Conservation (phyloP, 2,329 filamentous ascomycete genomes). For the Malbranchea cinnamomea region DNA sequence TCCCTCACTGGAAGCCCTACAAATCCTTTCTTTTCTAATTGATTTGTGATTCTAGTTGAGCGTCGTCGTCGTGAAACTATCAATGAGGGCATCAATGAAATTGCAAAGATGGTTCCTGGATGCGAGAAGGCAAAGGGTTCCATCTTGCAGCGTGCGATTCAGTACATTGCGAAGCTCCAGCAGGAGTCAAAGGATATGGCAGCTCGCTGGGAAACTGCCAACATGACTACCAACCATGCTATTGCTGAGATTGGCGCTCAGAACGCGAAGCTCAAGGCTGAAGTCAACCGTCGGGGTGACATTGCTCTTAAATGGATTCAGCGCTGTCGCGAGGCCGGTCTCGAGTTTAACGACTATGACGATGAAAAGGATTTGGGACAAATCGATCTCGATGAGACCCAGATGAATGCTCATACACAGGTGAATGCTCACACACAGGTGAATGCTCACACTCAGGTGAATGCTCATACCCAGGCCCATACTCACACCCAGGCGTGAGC, state of each 20-base stretch:
- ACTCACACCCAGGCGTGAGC: too few relatives aligned
- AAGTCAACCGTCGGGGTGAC: conserved; percentile 75
- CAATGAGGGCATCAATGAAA: conserved; percentile 96
- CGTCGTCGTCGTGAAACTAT: conserved; percentile 93
- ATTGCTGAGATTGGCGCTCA: conserved; percentile 79
- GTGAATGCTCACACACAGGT: too few relatives aligned
- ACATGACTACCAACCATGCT: conserved; percentile 30
- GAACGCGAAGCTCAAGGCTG: conserved; percentile 88
- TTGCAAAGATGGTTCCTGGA: conserved; percentile 91
- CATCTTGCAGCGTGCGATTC: conserved; percentile 81
- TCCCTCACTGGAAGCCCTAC: not conserved
- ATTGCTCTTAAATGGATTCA: conserved; percentile 37
- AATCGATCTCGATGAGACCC: conserved; percentile 9
- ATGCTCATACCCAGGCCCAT: too few relatives aligned
- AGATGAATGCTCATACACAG: too few relatives aligned
- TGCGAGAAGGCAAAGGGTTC: conserved; percentile 99
- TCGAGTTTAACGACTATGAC: conserved; percentile 35
- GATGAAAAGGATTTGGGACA: conserved; percentile 26
- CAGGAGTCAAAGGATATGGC: conserved; percentile 30
- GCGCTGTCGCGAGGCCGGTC: conserved; percentile 31
- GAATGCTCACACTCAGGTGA: too few relatives aligned
- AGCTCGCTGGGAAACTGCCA: conserved; percentile 28
- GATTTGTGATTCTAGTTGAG: conserved; percentile 50
- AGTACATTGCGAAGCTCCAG: conserved; percentile 76
- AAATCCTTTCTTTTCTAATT: not conserved